These are phyloP conservation scores for Trichoderma pleuroti DNA, from an alignment of 2,329 filamentous ascomycete genomes.

Conservation along the genomic window DNA sequence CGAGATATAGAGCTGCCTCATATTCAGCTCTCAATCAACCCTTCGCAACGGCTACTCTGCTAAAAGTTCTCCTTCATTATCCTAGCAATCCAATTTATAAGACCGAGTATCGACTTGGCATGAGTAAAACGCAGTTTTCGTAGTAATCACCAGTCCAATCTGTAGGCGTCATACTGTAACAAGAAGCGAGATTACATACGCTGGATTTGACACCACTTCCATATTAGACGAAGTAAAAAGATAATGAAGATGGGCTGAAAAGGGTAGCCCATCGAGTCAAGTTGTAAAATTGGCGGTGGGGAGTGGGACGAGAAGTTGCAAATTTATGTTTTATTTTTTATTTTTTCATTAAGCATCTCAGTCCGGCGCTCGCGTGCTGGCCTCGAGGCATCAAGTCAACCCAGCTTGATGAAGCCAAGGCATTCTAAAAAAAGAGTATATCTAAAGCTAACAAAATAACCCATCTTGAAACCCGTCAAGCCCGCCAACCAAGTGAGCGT, in stretches of 20 bases:
- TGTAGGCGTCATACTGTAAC: neutral
- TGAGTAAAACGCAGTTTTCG: fast-evolving
- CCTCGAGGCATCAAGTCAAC: neutral
- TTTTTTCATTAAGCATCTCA: neutral
- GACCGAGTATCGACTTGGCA: neutral
- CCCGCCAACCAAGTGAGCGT: neutral
- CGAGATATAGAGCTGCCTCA: neutral
- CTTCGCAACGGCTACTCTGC: neutral
- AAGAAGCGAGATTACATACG: neutral
- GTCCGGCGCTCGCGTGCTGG: neutral
- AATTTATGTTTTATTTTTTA: neutral
- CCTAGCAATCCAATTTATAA: fast-evolving
- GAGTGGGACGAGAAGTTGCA: neutral
- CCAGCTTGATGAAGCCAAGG: neutral
- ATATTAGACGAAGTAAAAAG: neutral
- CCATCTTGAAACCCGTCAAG: neutral
- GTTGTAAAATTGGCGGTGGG: neutral
- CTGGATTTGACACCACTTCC: neutral
- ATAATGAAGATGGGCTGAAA: neutral
- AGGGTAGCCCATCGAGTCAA: neutral
- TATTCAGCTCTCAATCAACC: neutral
- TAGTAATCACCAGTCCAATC: neutral
- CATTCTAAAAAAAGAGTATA: neutral
- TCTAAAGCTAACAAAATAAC: neutral
- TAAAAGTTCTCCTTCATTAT: fast-evolving